Base-by-base conservation (phyloP, 106 monocot species). In the Agapanthus africanus region DNA sequence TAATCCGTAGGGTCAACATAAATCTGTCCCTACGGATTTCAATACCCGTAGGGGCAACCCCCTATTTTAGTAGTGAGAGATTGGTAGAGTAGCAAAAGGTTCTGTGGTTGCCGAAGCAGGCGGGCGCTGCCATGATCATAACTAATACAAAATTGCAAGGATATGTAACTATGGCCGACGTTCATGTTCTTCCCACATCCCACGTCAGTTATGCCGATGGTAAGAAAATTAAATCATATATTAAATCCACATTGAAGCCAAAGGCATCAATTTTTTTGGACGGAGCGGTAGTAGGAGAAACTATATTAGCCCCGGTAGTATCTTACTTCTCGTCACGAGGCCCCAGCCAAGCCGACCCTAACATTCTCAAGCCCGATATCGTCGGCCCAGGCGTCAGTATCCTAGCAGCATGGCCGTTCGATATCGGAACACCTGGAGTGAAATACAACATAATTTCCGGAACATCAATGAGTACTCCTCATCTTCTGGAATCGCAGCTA, bases 61-160 rank as follows among this genome's bases (percentile, higher is more conserved):
- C n/a, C n/a, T n/a, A n/a, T n/a, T n/a, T n/a, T n/a, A n/a, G n/a
- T n/a, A n/a, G n/a, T n/a, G n/a, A 11, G 5, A 56, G 10, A 36
- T 63, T 2, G 6, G 0, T 2, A 16, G 30, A 2, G 15, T 59
- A 0, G 59, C 73, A 28, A 76, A 70, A 27, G 84, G 79, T 0
- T 18, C 4, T 4, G 46, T 50, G 28, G 77, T 79, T 40, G 73
- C 70, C 47, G 15, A 39, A 6, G 79, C 84, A 1, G 76, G 84
- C 13, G 84, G 79, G 16, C 37, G 70, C 52, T 7, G 79, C 66
- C 39, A 80, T 84, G 73, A 77, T 84, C 26, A 3, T 76, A 10
- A 51, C 68, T 6, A 66, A 41, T 15, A 16, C 23, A 0, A 1
- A 19, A 16, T 0, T 2, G 0, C 11, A 44, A 9, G 73, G 76